Conservation (phyloP, 768 basidiomycete species). For the Zangia roseola region DNA sequence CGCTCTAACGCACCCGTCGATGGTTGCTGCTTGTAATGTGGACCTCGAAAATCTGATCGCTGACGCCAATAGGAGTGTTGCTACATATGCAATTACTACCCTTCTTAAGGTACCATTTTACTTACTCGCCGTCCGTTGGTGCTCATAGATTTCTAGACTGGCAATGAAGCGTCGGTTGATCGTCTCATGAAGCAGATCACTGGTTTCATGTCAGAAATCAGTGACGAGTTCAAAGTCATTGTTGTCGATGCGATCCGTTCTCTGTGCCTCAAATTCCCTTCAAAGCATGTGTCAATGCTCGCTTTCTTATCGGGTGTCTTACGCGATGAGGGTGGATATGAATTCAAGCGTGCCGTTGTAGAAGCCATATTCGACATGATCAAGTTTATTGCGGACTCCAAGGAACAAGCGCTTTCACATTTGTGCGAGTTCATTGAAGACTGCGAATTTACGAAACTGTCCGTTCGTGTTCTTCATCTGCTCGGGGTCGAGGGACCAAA, state of each 20-base stretch:
- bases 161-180: conserved; percentile 98
- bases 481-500: conserved; percentile 96
- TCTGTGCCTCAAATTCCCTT: conserved; percentile 97
- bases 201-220: conserved; percentile 98
- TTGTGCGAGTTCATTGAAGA: conserved; percentile 99
- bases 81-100: conserved; percentile 98
- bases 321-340: conserved; percentile 97
- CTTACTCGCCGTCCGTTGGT: not conserved
- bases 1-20: conserved; percentile 80
- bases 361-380: conserved; percentile 99
- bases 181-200: conserved; percentile 99
- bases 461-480: conserved; percentile 92
- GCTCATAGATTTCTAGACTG: conserved; percentile 60
- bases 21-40: conserved; percentile 90
- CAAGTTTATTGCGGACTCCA: conserved; percentile 93
- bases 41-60: conserved; percentile 97
- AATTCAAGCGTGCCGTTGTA: conserved; percentile 98
- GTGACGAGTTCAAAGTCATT: conserved; percentile 99
- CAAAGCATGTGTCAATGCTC: conserved; percentile 96
- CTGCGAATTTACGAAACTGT: conserved; percentile 99
- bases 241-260: conserved; percentile 98
- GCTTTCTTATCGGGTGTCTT: conserved; percentile 95
- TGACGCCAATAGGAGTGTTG: conserved; percentile 92
- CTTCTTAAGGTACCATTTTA: conserved; percentile 73
- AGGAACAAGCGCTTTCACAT: conserved; percentile 96